Evolutionary conservation across 495 filamentous ascomycete genomes (phyloP).

Genomic region (Aspergillus saccharolyticus): DNA sequence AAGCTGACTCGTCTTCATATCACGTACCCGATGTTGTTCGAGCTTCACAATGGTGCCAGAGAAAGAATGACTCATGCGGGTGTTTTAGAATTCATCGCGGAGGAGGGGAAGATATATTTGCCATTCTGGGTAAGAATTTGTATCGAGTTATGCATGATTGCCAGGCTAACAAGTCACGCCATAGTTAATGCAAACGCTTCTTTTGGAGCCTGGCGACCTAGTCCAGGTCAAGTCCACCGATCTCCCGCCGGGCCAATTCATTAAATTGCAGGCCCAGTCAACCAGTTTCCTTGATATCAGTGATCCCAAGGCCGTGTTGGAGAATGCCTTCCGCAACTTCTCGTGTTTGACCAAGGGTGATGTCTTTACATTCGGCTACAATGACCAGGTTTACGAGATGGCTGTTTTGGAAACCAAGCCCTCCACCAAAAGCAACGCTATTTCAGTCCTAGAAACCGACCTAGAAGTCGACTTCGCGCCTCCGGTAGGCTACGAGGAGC

Average conservation of each 20-base stretch:
- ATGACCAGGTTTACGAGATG: slow-evolving; percentile 87
- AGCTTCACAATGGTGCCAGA: slow-evolving; percentile 81
- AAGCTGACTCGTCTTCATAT: slow-evolving; percentile 95
- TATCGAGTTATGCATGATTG: background rate
- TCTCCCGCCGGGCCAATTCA: slow-evolving; percentile 78
- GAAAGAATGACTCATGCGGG: slow-evolving; percentile 81
- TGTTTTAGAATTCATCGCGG: slow-evolving; percentile 94
- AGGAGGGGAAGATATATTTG: slow-evolving; percentile 93
- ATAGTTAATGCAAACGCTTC: slow-evolving; percentile 89
- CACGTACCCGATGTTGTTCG: slow-evolving; percentile 95
- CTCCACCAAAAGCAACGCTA: slow-evolving; percentile 62
- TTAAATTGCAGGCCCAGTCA: slow-evolving; percentile 93
- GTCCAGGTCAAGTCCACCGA: slow-evolving; percentile 92
- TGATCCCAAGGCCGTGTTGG: slow-evolving; percentile 96
- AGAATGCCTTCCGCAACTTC: slow-evolving; percentile 93
- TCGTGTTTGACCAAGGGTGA: slow-evolving; percentile 87
- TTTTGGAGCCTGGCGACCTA: slow-evolving; percentile 85
- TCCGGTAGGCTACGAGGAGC: slow-evolving; percentile 90
- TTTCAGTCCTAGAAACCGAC: slow-evolving; percentile 94
- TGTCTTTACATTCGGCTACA: slow-evolving; percentile 91
- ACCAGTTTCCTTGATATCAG: slow-evolving; percentile 90
- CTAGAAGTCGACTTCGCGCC: slow-evolving; percentile 92
- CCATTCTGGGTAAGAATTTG: slow-evolving; percentile 75
- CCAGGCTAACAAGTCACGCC: slow-evolving; percentile 1
- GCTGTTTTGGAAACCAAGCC: slow-evolving; percentile 92